Base-by-base conservation (phyloP, 2,329 filamentous ascomycete species). In the Ceratocystis alfenasii region DNA sequence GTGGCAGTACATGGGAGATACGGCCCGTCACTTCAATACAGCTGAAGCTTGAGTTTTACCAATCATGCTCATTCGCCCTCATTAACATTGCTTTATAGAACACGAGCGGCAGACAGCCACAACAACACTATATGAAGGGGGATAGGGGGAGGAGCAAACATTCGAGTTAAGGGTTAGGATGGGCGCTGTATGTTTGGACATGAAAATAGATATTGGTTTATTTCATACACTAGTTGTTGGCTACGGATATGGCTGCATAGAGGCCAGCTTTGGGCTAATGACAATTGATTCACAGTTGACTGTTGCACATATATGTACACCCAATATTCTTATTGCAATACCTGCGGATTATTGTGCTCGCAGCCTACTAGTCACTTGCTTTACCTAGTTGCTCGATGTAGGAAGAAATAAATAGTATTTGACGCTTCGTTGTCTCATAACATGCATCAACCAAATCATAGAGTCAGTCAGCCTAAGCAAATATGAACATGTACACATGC, bases 1-100 rank as follows among this genome's bases (percentile, higher is more conserved):
- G 41, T 65, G 64, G 64, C 53, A 65, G 41, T 22, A 55, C 17
- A 65, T 65, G 64, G 64, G 53, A 3, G 64, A 65, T n/a, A 33
- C 61, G 64, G 20, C 50, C 10, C 5, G 44, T 22, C 41, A 48
- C 61, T 22, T 45, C 10, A 17, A 20, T 5, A 33, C 2, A 25
- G 2, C 28, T 4, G 17, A 22, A 28, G 3, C 46, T 55, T 63
- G 62, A 63, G 28, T 25, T 20, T 53, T 8, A 53, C 7, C n/a
- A 20, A 20, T 8, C n/a, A 25, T 53, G 22, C n/a, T 5, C 22
- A 53, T 10, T 7, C 10, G 48, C 36, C 12, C 36, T 41, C 8
- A 41, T 41, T 41, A 41, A 41, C 36, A 41, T 41, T 41, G 10
- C 1, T 41, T 41, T 41, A 53, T 22, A 53, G 7, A 10, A 53